phyloP scores from a whole-genome alignment of 169 alveolate genomes.

The Besnoitia besnoiti region DNA sequence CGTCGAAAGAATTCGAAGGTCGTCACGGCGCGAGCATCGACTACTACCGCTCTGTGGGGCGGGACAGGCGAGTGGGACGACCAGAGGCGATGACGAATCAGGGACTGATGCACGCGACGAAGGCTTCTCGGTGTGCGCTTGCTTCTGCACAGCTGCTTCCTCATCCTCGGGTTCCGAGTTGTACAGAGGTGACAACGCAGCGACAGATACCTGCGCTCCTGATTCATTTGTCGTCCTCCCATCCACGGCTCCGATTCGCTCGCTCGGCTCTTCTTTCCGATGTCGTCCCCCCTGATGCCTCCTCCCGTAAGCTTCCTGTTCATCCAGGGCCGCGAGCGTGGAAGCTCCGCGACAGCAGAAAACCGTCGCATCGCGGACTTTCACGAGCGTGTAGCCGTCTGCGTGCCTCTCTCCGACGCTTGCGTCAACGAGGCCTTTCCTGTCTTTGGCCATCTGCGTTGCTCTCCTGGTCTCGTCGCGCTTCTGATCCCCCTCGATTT shows the following conservation, averaged over 20 bases:
- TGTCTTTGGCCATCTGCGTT: background rate
- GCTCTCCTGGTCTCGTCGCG: background rate
- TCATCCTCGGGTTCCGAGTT: background rate
- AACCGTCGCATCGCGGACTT: background rate
- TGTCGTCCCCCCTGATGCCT: background rate
- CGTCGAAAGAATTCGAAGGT: background rate
- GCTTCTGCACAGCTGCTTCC: background rate
- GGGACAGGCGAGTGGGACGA: background rate
- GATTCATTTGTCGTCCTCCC: background rate
- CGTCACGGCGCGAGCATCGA: background rate
- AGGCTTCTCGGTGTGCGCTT: background rate
- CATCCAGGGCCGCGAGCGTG: background rate
- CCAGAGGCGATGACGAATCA: background rate
- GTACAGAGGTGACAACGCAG: too few species aligned
- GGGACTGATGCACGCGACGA: background rate
- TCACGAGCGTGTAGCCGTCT: background rate
- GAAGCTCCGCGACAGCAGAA: conserved; percentile 10
- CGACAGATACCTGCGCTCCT: background rate
- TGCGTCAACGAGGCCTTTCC: background rate
- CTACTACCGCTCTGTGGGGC: background rate
- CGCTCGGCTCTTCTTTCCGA: background rate
- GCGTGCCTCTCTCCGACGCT: background rate
- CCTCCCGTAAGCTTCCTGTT: background rate
- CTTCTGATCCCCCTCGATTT: background rate
- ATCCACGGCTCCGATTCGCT: background rate